phyloP scores from a whole-genome alignment of 2,329 filamentous ascomycete genomes.

The Talaromyces atroroseus region DNA sequence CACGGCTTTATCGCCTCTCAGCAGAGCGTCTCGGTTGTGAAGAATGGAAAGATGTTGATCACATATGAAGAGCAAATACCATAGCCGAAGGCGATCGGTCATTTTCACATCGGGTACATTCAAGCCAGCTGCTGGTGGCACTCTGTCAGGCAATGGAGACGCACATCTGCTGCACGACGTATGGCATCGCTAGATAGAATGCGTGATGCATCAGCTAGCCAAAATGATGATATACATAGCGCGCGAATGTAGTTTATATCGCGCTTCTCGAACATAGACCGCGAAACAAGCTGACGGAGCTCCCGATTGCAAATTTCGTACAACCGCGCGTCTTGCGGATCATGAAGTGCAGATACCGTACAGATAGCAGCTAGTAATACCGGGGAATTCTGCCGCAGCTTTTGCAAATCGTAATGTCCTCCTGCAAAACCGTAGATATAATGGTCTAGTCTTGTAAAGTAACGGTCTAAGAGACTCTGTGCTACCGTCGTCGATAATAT shows the following conservation, averaged over 20 bases:
- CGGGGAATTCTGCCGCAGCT: slow-evolving; percentile 36
- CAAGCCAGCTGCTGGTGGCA: background rate
- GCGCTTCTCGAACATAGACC: slow-evolving; percentile 44
- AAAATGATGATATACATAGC: slow-evolving; percentile 47
- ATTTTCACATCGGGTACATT: slow-evolving; percentile 15
- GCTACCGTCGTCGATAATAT: slow-evolving; percentile 38
- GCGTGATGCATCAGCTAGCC: slow-evolving; percentile 45
- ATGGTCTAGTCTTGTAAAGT: slow-evolving; percentile 41
- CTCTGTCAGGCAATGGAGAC: slow-evolving; percentile 28
- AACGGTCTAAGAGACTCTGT: slow-evolving; percentile 37
- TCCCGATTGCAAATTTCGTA: slow-evolving; percentile 40
- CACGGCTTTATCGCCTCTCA: slow-evolving; percentile 32
- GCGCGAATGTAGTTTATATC: slow-evolving; percentile 43
- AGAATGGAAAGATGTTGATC: slow-evolving; percentile 34
- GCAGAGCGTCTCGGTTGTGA: slow-evolving; percentile 30
- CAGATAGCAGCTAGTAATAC: slow-evolving; percentile 41
- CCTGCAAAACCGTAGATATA: slow-evolving; percentile 45
- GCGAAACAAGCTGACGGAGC: slow-evolving; percentile 41
- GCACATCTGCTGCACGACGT: slow-evolving; percentile 24
- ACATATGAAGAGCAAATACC: slow-evolving; percentile 32
- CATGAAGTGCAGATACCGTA: slow-evolving; percentile 44
- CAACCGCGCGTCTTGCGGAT: slow-evolving; percentile 24
- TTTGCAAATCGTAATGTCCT: slow-evolving; percentile 35
- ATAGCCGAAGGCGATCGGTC: slow-evolving; percentile 27
- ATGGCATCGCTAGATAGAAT: slow-evolving; percentile 30